These are phyloP conservation scores for Polyporus arcularius DNA, from an alignment of 768 basidiomycete genomes.

Conservation along the genomic window DNA sequence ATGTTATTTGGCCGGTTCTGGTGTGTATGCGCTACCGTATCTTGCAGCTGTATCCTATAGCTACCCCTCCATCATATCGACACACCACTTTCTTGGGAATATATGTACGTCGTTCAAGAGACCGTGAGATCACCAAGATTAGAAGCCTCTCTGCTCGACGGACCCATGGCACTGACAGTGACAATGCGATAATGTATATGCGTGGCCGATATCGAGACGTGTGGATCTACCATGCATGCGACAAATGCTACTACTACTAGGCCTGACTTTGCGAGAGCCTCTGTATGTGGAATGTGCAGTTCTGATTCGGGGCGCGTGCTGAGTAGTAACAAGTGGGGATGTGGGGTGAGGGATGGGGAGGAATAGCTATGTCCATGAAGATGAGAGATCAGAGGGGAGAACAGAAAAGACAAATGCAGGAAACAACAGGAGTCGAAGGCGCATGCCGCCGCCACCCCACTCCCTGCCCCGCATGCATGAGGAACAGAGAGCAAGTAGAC, in stretches of 20 bases:
- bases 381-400: not conserved
- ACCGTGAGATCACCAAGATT: too few relatives aligned
- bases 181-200: conserved; percentile 6
- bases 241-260: not conserved
- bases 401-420: not conserved
- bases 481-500: too few relatives aligned
- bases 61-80: too few relatives aligned
- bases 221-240: conserved; percentile 15
- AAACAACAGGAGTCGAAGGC: too few relatives aligned
- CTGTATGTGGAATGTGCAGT: not conserved
- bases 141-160: too few relatives aligned
- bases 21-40: too few relatives aligned
- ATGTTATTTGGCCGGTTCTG: too few relatives aligned
- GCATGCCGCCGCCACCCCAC: too few relatives aligned
- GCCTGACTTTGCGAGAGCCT: not conserved
- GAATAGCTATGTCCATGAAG: not conserved
- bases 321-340: not conserved
- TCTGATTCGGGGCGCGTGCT: not conserved
- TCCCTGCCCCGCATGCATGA: too few relatives aligned
- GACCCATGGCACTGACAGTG: not conserved
- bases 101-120: too few relatives aligned
- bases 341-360: not conserved
- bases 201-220: conserved; percentile 1
- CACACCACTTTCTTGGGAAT: too few relatives aligned
- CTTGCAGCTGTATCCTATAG: too few relatives aligned